phyloP scores from a whole-genome alignment of 2,329 filamentous ascomycete genomes.

The Colletotrichum lindemuthianum region DNA sequence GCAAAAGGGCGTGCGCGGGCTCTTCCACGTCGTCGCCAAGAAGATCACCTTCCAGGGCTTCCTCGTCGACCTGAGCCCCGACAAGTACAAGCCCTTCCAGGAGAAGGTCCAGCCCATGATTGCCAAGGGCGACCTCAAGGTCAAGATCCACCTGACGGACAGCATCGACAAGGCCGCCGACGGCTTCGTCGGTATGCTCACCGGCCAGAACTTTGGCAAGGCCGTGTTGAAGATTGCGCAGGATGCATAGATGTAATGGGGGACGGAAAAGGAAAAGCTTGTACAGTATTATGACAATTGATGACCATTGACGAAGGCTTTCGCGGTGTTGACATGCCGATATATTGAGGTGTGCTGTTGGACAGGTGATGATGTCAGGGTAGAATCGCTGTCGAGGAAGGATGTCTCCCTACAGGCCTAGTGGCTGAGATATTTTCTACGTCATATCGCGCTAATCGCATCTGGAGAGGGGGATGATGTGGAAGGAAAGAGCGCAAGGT shows the following conservation, averaged over 20 bases:
- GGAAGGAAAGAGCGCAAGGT: too few species aligned
- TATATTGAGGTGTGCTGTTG: background rate
- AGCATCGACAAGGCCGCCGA: conserved; percentile 84
- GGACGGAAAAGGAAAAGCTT: conserved; percentile 1
- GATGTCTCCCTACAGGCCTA: too few species aligned
- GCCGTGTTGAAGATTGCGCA: conserved; percentile 72
- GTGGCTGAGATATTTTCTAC: too few species aligned
- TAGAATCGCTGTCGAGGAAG: too few species aligned
- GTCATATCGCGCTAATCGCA: too few species aligned
- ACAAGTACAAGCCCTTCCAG: conserved; percentile 76
- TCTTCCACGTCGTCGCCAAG: conserved; percentile 73
- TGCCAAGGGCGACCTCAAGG: conserved; percentile 78
- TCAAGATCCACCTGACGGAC: conserved; percentile 72
- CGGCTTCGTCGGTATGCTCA: conserved; percentile 78
- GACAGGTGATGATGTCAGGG: too few species aligned
- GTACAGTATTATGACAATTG: conserved; percentile 33
- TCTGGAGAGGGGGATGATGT: too few species aligned
- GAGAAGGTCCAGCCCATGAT: conserved; percentile 81
- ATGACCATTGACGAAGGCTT: conserved; percentile 12
- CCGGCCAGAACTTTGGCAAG: conserved; percentile 88
- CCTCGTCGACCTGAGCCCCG: conserved; percentile 77
- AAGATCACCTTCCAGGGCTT: conserved; percentile 79
- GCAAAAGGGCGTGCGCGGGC: conserved; percentile 72
- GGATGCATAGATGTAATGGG: conserved; percentile 5
- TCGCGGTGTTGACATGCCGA: too few species aligned